Evolutionary conservation across 1,284 basidiomycete species (phyloP).

Genomic region (Limonomyces culmigenus): DNA sequence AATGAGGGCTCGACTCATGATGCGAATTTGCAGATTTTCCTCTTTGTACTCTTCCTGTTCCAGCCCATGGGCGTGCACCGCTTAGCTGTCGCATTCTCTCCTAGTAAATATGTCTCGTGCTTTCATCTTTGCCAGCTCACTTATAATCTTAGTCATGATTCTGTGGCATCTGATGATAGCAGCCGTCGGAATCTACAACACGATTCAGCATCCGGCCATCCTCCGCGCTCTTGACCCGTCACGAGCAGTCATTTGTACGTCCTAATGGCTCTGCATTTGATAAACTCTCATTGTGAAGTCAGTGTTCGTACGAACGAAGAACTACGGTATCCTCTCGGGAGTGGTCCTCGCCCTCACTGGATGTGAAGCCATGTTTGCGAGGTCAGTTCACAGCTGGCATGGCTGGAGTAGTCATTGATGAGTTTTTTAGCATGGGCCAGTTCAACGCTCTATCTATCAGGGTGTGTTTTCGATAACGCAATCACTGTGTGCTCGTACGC

Average conservation of each 20-base stretch:
- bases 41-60: conserved; percentile 37
- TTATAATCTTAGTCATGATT: conserved; percentile 24
- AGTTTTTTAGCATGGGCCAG: conserved; percentile 33
- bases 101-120: conserved; percentile 20
- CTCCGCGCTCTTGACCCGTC: conserved; percentile 55
- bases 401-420: too few species aligned
- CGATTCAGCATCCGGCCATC: conserved; percentile 34
- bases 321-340: conserved; percentile 44
- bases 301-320: conserved; percentile 37
- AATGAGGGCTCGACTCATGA: not conserved
- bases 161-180: conserved; percentile 39
- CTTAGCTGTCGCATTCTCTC: conserved; percentile 35
- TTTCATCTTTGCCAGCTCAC: not conserved
- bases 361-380: conserved; percentile 53
- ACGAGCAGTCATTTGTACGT: conserved; percentile 32
- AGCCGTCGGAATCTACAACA: conserved; percentile 40
- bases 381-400: conserved; percentile 25
- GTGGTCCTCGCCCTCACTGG: conserved; percentile 49
- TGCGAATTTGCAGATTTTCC: conserved; percentile 24
- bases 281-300: not conserved
- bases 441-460: conserved; percentile 41
- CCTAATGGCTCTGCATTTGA: not conserved
- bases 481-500: not conserved
- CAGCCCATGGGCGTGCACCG: conserved; percentile 41
- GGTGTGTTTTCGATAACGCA: conserved; percentile 12